Percentiles rank a stretch among this genome's conserved stretches.
Conservation (phyloP, 306 rosid species). For the Cucumis cinereus region DNA sequence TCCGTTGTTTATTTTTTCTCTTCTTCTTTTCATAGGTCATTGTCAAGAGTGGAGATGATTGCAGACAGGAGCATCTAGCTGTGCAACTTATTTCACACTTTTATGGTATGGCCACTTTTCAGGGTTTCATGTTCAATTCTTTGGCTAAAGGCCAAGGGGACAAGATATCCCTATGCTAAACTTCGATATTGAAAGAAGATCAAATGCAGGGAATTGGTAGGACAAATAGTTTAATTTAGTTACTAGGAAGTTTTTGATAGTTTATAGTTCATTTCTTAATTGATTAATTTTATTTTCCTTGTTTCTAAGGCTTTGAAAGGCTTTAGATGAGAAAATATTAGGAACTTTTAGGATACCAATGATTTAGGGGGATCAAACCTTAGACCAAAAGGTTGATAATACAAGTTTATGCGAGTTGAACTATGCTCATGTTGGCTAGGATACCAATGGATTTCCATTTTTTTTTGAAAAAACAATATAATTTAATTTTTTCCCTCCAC, state of each 20-base stretch:
- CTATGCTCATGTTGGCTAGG: no score
- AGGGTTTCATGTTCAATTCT: not conserved
- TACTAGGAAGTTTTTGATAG: not conserved
- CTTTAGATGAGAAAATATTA: not conserved
- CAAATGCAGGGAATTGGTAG: not conserved
- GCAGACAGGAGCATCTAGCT: slow-evolving; percentile 99
- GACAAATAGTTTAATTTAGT: not conserved
- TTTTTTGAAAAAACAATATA: no score
- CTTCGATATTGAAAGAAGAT: not conserved
- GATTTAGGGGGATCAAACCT: not conserved
- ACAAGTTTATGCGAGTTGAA: no score
- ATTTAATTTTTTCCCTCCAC: not conserved
- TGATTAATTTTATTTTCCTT: not conserved
- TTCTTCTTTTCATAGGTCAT: slow-evolving; percentile 41
- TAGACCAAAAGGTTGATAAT: no score
- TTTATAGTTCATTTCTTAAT: not conserved
- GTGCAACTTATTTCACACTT: slow-evolving; percentile 98
- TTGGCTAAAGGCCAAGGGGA: not conserved
- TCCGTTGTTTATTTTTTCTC: not conserved
- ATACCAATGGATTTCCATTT: not conserved
- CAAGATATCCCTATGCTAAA: not conserved
- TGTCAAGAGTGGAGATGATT: slow-evolving; percentile 99
- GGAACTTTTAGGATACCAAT: not conserved
- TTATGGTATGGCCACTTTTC: slow-evolving; percentile 44
- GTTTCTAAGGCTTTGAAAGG: not conserved